Percentiles rank a stretch among this genome's conserved stretches.
Evolutionary conservation across 2,329 filamentous ascomycete genomes (phyloP).

Genomic region (Nemania bipapillata): DNA sequence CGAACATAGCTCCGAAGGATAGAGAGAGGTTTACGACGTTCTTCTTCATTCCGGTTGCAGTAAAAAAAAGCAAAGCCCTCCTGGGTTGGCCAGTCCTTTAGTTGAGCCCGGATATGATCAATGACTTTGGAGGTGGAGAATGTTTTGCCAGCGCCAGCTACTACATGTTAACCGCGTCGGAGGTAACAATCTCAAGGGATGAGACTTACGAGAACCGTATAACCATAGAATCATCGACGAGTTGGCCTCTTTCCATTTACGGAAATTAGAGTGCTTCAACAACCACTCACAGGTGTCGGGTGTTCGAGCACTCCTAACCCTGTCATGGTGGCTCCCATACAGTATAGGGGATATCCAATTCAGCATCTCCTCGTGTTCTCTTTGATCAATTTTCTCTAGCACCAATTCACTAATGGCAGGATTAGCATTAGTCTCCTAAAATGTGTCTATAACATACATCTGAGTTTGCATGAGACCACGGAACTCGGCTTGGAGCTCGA

Average conservation of each 20-base stretch:
- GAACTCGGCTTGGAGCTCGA: neutral
- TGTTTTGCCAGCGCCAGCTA: slow-evolving; percentile 29
- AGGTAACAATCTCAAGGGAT: neutral
- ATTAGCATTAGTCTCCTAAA: neutral
- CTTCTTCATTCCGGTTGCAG: slow-evolving; percentile 19
- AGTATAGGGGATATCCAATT: slow-evolving; percentile 24
- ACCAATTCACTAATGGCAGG: neutral
- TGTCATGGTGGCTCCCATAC: slow-evolving; percentile 15
- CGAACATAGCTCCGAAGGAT: slow-evolving; percentile 25
- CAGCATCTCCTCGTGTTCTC: neutral
- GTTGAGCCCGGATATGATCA: neutral
- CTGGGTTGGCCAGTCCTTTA: neutral
- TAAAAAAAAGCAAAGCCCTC: slow-evolving; percentile 29
- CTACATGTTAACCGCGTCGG: neutral
- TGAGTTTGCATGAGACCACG: neutral
- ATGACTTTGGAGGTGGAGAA: slow-evolving; percentile 29
- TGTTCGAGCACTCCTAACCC: slow-evolving; percentile 13
- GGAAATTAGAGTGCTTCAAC: neutral
- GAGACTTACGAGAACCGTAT: slow-evolving; percentile 19
- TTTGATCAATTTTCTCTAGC: neutral
- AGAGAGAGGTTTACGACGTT: slow-evolving; percentile 15
- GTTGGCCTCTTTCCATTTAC: slow-evolving; percentile 8
- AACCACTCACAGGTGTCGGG: slow-evolving; percentile 25
- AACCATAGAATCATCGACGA: slow-evolving; percentile 25
- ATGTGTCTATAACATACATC: slow-evolving; percentile 8